phyloP scores from a whole-genome alignment of 495 filamentous ascomycete genomes.

The Penicillium maclennaniae region DNA sequence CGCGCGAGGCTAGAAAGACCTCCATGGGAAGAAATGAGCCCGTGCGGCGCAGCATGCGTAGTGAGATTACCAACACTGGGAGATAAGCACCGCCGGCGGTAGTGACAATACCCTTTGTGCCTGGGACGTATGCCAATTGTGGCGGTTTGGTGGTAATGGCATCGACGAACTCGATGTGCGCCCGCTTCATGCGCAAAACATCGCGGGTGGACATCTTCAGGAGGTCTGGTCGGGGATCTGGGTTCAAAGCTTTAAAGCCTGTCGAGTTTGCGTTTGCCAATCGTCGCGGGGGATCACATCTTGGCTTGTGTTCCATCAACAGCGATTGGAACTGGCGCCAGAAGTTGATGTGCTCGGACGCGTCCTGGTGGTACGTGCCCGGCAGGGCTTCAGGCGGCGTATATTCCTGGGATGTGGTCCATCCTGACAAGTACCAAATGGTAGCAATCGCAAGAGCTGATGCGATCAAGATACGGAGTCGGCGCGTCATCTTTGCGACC shows the following conservation, averaged over 20 bases:
- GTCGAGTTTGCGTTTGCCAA: conserved; percentile 2
- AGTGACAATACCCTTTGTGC: conserved; percentile 44
- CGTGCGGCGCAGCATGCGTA: conserved; percentile 50
- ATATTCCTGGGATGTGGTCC: background rate
- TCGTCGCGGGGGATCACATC: conserved; percentile 9
- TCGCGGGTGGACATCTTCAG: conserved; percentile 31
- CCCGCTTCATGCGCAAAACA: conserved; percentile 26
- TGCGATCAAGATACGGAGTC: conserved; percentile 1
- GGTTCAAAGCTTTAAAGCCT: conserved; percentile 6
- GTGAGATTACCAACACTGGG: conserved; percentile 42
- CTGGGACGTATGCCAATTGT: conserved; percentile 31
- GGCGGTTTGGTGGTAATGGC: conserved; percentile 31
- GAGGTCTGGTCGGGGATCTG: conserved; percentile 24
- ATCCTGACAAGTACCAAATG: conserved; percentile 4
- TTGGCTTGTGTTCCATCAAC: conserved; percentile 5
- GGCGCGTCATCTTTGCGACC: conserved; percentile 5
- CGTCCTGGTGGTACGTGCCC: background rate
- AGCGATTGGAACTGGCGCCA: conserved; percentile 13
- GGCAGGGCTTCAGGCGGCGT: background rate
- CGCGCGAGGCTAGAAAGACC: conserved; percentile 45
- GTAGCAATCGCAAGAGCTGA: conserved; percentile 1
- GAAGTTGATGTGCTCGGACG: conserved; percentile 9
- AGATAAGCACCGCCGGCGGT: conserved; percentile 36
- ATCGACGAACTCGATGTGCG: conserved; percentile 35
- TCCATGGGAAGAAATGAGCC: conserved; percentile 53